Evolutionary conservation across 1,284 basidiomycete species (phyloP), one percentile per base, ranked within the genome.

Genomic region (Singerocomus inundabilis): DNA sequence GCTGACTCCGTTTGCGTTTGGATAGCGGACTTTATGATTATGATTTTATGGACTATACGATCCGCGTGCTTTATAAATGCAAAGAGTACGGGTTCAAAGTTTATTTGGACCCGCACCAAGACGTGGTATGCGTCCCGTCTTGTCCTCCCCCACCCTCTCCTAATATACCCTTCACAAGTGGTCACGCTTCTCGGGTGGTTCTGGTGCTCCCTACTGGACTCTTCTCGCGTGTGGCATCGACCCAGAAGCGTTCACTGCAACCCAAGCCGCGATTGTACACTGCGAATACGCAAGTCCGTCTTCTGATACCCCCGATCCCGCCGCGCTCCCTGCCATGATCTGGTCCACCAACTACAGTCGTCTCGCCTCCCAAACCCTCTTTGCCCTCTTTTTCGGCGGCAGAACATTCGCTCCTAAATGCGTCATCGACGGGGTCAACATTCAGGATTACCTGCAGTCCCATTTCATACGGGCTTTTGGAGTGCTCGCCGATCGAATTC

Each of bases 281-380:
- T 85, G 81, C 68, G 94, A 98, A 73, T 98, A 92, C 71, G 88
- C 93, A 0, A 64, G 73, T 3, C 62, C 85, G 3, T 62, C 85
- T 0, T 44, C 39, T 3, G 48, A 35, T 10, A 63, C 71, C 0
- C 80, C 91, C 3, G 77, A 89, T 55, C 93, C 96, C 0, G 73
- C 79, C 7, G 69, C 79, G 0, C 80, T 93, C 53, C 94, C 96
- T 2, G 83, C 87, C 44, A 99, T 99, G 96, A 83, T 95, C 55
- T 98, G 96, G 96, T 85, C 88, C 13, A 98, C 96, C 21, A 98
- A 98, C 67, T 98, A 98, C 63, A 85, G 88, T 41, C 90, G 91
- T 11, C 81, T 98, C 15, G 83, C 88, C 34, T 85, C 84, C 12
- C 93, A 94, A 64, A 97, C 94, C 5, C 67, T 98, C 47, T 97